Evolutionary conservation across 306 rosid species (phyloP), one percentile per base, ranked within the genome.

Genomic region (Lupinus albus): DNA sequence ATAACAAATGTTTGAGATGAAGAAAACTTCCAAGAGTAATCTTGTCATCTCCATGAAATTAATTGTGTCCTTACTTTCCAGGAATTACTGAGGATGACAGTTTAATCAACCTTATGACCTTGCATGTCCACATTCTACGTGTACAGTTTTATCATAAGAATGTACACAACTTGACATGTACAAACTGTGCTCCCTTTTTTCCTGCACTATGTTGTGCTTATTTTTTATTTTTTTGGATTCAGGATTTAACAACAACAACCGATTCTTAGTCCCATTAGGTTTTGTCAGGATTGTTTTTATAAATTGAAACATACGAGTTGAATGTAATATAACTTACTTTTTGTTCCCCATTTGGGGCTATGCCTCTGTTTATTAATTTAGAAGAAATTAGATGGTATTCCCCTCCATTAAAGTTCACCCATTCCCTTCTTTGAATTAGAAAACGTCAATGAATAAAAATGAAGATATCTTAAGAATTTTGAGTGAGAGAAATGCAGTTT

Each of bases 71-170:
- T 62, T 54, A 46, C 45, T 61, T 79, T 66, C 13, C 86, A 91
- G 97, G 89, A 88, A 73, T 71, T 88, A 76, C 76, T 87, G 30
- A 86, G 74, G 77, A 83, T 80, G 71, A 81, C 45, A 45, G 83
- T 73, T 60, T 81, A 75, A 64, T 78, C 86, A 14, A 76, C 83
- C 48, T 52, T 88, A 1, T 81, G 85, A 87, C 72, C 70, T 44
- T 66, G 56, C 59, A 36, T 53, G 1, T 75, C 74, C 67, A 62
- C 61, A 63, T 77, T 65, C 39, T 73, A 60, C 30, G 0, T 86
- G 80, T 86, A 76, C 79, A 84, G 78, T 25, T 25, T 25, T 25
- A 2, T 72, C 65, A 16, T 38, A 38, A 2, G 30, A 55, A 74
- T 38, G 33, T 64, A 21, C 56, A 67, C 73, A 56, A 25, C 4